Percentiles rank a stretch among this genome's conserved stretches.
Conservation (phyloP, 202 grass and related monocot species). For the Carex arenaria region DNA sequence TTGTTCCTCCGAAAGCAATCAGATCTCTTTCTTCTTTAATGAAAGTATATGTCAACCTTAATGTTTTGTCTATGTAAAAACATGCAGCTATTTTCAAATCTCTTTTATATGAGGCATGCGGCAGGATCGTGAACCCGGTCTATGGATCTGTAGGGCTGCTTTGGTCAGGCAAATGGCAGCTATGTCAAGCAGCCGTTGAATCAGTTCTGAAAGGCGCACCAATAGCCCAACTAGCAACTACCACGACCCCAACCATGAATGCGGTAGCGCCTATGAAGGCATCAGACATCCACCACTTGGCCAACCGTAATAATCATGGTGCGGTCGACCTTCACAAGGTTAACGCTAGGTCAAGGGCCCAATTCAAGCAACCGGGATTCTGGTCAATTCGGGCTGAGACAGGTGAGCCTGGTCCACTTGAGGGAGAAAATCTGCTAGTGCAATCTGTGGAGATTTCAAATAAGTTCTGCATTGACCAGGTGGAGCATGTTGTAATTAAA, state of each 20-base stretch:
- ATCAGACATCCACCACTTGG: slow-evolving; percentile 14
- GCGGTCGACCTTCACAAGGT: neutral
- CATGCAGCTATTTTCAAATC: slow-evolving; percentile 19
- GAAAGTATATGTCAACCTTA: neutral
- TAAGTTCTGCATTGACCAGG: neutral
- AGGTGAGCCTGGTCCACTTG: neutral
- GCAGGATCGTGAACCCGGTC: slow-evolving; percentile 49
- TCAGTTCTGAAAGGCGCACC: slow-evolving; percentile 42
- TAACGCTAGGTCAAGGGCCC: neutral
- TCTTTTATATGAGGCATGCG: slow-evolving; percentile 53
- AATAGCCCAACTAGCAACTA: neutral
- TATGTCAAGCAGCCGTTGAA: slow-evolving; percentile 59
- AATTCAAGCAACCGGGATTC: neutral
- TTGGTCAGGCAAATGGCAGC: slow-evolving; percentile 58
- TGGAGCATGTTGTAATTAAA: neutral
- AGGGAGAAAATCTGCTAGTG: neutral
- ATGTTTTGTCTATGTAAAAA: neutral
- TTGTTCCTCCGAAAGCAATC: neutral
- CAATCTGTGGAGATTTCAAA: neutral
- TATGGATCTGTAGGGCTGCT: slow-evolving; percentile 66
- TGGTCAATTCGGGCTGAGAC: slow-evolving; percentile 13
- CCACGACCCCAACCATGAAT: neutral
- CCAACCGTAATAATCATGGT: neutral
- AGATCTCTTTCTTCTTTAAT: neutral
- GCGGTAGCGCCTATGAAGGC: neutral